phyloP scores from a whole-genome alignment of 2,329 filamentous ascomycete genomes.

The Diaporthe velutina region DNA sequence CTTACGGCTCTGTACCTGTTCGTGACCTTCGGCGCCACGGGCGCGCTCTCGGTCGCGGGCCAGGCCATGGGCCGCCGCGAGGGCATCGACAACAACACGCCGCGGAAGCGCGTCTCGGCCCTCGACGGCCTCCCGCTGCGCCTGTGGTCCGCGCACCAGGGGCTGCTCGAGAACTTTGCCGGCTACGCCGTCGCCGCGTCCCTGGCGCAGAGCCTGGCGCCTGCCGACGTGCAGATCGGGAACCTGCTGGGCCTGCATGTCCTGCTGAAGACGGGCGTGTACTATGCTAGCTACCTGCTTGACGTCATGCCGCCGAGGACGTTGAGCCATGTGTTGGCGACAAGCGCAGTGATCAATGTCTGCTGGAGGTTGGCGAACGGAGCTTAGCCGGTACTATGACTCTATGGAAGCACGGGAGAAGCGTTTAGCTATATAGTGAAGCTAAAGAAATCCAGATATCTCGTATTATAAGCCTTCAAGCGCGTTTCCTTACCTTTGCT shows the following conservation, averaged over 20 bases:
- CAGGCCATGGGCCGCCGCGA: slow-evolving; percentile 32
- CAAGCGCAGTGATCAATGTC: slow-evolving; percentile 28
- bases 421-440: too few species aligned
- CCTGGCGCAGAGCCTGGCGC: slow-evolving; percentile 32
- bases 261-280: slow-evolving; percentile 31
- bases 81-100: slow-evolving; percentile 26
- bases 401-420: too few species aligned
- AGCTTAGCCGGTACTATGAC: not conserved
- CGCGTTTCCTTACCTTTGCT: too few species aligned
- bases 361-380: slow-evolving; percentile 29
- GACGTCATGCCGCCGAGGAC: slow-evolving; percentile 23
- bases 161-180: slow-evolving; percentile 35
- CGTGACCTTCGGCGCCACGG: slow-evolving; percentile 27
- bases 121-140: slow-evolving; percentile 33
- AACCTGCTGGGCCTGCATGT: slow-evolving; percentile 35
- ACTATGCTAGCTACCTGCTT: slow-evolving; percentile 23
- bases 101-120: slow-evolving; percentile 25
- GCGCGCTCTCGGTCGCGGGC: slow-evolving; percentile 29
- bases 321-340: slow-evolving; percentile 30
- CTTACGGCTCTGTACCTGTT: slow-evolving; percentile 34
- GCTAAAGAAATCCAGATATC: too few species aligned
- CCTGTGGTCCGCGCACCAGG: slow-evolving; percentile 33
- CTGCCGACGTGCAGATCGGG: slow-evolving; percentile 21
- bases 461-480: too few species aligned
- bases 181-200: slow-evolving; percentile 32